These are phyloP conservation scores for Aureobasidium sp. DNA, from an alignment of 2,329 filamentous ascomycete species.

Conservation along the genomic window DNA sequence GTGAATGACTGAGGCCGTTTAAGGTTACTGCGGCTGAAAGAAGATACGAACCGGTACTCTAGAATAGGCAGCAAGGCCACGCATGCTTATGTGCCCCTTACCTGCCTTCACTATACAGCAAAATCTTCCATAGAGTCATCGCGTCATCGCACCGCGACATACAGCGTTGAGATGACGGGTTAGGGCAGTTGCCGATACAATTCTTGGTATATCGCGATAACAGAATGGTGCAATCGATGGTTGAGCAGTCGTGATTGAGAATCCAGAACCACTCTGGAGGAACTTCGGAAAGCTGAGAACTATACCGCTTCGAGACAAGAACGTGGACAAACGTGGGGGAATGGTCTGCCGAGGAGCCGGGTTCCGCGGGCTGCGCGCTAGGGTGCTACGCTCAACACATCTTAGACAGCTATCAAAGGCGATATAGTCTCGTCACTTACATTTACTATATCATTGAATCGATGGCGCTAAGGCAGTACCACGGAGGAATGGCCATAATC, in stretches of 20 bases:
- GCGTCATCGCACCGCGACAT: background rate
- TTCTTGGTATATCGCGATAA: background rate
- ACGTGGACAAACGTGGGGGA: background rate
- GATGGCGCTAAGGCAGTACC: too few relatives aligned
- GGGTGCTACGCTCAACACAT: conserved; percentile 22
- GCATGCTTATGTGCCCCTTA: conserved; percentile 9
- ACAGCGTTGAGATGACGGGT: background rate
- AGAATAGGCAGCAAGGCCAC: background rate
- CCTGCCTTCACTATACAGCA: background rate
- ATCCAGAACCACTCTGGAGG: background rate
- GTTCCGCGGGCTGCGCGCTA: background rate
- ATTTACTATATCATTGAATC: too few relatives aligned
- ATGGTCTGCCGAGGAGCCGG: background rate
- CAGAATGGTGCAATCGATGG: conserved; percentile 7
- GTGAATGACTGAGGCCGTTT: background rate
- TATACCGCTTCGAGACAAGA: background rate
- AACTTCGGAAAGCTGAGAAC: background rate
- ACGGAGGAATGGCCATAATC: too few relatives aligned
- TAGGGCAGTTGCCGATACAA: background rate
- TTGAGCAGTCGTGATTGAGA: conserved; percentile 14
- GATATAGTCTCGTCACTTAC: too few relatives aligned
- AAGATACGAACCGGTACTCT: conserved; percentile 1
- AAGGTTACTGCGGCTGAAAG: background rate
- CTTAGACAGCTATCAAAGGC: too few relatives aligned
- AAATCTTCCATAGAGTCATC: background rate